phyloP scores from a whole-genome alignment of 345 rosid genomes.

The Salix suchowensis region DNA sequence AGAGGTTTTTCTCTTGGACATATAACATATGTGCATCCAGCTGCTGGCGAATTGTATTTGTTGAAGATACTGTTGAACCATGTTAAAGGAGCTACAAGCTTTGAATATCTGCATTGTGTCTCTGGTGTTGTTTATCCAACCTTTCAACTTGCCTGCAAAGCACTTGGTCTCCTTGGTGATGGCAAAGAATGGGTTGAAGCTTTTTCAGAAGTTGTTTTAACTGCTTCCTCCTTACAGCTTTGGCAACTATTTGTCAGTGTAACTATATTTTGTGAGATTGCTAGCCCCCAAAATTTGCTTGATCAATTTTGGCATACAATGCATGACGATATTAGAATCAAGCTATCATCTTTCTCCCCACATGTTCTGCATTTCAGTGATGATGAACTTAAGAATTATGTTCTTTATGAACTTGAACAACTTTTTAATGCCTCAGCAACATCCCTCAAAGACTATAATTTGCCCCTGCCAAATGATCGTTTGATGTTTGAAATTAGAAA shows the following conservation, averaged over 20 bases:
- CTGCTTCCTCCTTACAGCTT: not conserved
- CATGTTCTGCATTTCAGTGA: no score
- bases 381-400: no score
- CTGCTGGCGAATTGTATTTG: not conserved
- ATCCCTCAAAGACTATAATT: not conserved
- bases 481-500: not conserved
- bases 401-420: not conserved
- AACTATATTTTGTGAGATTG: not conserved
- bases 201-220: not conserved
- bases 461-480: not conserved
- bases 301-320: not conserved
- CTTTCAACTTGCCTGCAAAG: not conserved
- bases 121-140: not conserved
- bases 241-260: not conserved
- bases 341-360: not conserved
- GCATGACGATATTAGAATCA: not conserved
- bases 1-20: not conserved
- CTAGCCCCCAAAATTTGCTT: not conserved
- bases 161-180: not conserved
- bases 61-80: not conserved
- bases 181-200: not conserved
- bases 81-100: not conserved
- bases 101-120: not conserved
- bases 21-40: not conserved
- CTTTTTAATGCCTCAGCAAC: not conserved